Conservation (phyloP, 2,329 filamentous ascomycete genomes). For the Apiospora aurea region DNA sequence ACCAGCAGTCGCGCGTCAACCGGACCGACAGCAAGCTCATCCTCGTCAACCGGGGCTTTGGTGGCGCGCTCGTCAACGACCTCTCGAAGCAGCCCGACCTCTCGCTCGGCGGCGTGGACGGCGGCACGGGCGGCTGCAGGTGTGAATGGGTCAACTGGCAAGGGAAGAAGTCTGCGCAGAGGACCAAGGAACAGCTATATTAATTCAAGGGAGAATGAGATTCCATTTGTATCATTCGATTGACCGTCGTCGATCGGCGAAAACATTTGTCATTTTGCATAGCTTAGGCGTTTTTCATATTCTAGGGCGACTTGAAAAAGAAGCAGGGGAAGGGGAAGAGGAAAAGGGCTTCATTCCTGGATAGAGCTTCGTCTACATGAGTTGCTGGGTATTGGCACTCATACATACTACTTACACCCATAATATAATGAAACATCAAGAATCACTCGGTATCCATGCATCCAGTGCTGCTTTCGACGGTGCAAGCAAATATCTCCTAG, state of each 20-base stretch:
- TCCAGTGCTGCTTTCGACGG: background rate
- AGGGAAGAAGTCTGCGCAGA: slow-evolving; percentile 9
- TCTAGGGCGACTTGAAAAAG: background rate
- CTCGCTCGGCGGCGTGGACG: slow-evolving; percentile 66
- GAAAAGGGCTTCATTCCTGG: background rate
- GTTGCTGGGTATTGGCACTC: slow-evolving; percentile 2
- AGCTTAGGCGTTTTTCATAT: background rate
- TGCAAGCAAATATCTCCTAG: background rate
- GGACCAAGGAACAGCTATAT: background rate
- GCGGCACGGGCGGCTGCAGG: slow-evolving; percentile 67
- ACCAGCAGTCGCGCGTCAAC: slow-evolving; percentile 54
- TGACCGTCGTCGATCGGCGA: background rate
- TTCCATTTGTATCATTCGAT: background rate
- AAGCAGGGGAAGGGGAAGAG: background rate
- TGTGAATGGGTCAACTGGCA: slow-evolving; percentile 67
- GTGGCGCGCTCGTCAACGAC: slow-evolving; percentile 61
- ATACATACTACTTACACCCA: slow-evolving; percentile 15
- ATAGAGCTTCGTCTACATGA: background rate
- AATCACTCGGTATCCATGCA: background rate
- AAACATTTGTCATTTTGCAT: background rate
- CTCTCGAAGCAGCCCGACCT: slow-evolving; percentile 49
- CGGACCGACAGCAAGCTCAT: slow-evolving; percentile 52
- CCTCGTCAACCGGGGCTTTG: slow-evolving; percentile 56
- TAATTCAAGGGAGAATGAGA: background rate
- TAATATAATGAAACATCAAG: slow-evolving; percentile 2